These are phyloP conservation scores for Leccinum aurantiacum DNA, from an alignment of 768 basidiomycete genomes.

Conservation along the genomic window DNA sequence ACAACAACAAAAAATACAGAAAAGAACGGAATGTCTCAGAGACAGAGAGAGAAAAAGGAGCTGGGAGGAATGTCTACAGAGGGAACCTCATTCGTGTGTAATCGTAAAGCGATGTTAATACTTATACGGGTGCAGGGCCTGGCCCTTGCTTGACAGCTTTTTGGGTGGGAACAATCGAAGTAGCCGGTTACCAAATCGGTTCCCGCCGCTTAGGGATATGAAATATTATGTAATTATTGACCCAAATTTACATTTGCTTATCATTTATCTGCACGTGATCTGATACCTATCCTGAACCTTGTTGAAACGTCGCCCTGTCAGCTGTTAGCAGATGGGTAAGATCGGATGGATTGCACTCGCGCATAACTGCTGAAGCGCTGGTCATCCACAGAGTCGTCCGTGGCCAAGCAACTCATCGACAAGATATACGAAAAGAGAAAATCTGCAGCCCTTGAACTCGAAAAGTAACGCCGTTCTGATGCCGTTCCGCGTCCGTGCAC, in stretches of 20 bases:
- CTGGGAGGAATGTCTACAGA: neutral
- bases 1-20: neutral
- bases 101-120: neutral
- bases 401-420: slow-evolving; percentile 81
- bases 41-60: neutral
- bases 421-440: slow-evolving; percentile 97
- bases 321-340: slow-evolving; percentile 22
- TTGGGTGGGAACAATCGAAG: neutral
- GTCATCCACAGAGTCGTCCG: slow-evolving; percentile 55
- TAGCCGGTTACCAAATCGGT: neutral
- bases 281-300: neutral
- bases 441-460: slow-evolving; percentile 90
- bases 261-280: slow-evolving; percentile 10
- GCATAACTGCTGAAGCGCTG: neutral
- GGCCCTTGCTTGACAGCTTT: neutral
- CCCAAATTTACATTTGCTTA: neutral
- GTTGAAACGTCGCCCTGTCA: neutral
- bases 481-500: neutral
- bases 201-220: neutral
- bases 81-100: neutral
- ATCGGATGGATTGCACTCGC: no score
- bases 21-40: neutral
- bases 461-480: slow-evolving; percentile 60
- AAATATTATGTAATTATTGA: neutral
- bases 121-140: neutral